Evolutionary conservation across 257 asterid species (phyloP).

Genomic region (Ballota nigra): DNA sequence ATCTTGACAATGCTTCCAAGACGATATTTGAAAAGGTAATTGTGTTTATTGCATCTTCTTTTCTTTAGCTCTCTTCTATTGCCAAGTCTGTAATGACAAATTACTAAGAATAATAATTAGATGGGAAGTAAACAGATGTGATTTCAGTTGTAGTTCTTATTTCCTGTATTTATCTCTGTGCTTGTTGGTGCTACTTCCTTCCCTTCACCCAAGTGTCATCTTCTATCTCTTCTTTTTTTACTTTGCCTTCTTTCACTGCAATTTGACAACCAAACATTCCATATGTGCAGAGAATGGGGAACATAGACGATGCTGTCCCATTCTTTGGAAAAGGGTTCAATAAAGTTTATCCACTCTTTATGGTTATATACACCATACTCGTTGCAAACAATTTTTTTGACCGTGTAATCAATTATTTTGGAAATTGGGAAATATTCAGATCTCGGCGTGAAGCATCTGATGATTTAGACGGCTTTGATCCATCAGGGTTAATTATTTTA

Average conservation of each 20-base stretch:
- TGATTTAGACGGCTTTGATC: constrained; percentile 65
- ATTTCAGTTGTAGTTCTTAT: no score
- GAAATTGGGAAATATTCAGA: constrained; percentile 74
- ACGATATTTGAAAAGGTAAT: constrained; percentile 69
- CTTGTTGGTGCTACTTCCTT: no score
- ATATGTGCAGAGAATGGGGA: constrained; percentile 76
- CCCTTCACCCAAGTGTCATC: no score
- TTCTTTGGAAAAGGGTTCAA: constrained; percentile 82
- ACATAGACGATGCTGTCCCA: constrained; percentile 82
- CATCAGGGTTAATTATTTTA: constrained; percentile 64
- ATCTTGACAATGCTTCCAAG: constrained; percentile 46
- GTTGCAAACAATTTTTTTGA: constrained; percentile 65
- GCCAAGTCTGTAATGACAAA: not conserved
- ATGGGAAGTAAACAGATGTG: no score
- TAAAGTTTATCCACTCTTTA: constrained; percentile 70
- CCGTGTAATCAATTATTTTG: constrained; percentile 49
- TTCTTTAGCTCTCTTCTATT: not conserved
- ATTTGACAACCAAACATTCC: constrained; percentile 8
- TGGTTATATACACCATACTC: constrained; percentile 69
- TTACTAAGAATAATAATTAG: not conserved
- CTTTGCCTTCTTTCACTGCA: not conserved
- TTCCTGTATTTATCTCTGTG: no score
- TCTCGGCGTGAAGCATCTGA: constrained; percentile 54
- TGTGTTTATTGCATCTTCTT: not conserved
- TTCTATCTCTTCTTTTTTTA: no score